phyloP scores from a whole-genome alignment of 139 green algal species.

The Coccomyxa sp. region DNA sequence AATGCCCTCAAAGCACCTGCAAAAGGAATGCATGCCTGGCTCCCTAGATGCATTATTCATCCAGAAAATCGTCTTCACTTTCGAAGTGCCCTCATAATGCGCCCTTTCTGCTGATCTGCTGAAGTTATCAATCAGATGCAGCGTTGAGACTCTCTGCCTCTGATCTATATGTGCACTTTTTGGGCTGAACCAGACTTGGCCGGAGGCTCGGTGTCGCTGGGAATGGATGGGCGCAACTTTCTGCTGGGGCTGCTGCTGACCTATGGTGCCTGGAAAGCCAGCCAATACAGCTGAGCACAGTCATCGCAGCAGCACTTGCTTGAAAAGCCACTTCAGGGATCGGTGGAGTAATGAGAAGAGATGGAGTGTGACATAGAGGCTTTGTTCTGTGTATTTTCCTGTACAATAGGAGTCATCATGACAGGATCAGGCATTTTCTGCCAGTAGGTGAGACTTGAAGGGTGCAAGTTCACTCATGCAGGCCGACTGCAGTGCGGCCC shows the following conservation, averaged over 20 bases:
- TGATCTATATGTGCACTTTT: background rate
- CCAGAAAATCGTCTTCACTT: background rate
- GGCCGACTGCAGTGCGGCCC: too few relatives aligned
- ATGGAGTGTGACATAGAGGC: too few relatives aligned
- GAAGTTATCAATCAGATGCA: background rate
- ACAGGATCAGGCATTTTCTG: too few relatives aligned
- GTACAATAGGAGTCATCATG: too few relatives aligned
- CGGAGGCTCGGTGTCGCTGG: background rate
- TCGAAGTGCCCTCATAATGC: background rate
- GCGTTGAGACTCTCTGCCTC: background rate
- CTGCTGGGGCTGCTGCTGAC: background rate
- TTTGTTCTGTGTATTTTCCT: too few relatives aligned
- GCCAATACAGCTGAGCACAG: background rate
- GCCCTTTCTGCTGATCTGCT: background rate
- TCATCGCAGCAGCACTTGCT: too few relatives aligned
- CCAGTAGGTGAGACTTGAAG: too few relatives aligned
- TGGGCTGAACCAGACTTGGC: background rate
- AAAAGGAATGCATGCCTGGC: background rate
- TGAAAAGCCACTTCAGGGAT: too few relatives aligned
- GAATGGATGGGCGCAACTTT: background rate
- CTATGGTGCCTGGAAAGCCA: background rate
- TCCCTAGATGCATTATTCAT: too few relatives aligned
- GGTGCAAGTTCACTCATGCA: too few relatives aligned
- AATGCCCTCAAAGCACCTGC: background rate
- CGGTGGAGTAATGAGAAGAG: too few relatives aligned